These are phyloP conservation scores for Cercospora sesami DNA, from an alignment of 2,329 filamentous ascomycete genomes.

Conservation along the genomic window DNA sequence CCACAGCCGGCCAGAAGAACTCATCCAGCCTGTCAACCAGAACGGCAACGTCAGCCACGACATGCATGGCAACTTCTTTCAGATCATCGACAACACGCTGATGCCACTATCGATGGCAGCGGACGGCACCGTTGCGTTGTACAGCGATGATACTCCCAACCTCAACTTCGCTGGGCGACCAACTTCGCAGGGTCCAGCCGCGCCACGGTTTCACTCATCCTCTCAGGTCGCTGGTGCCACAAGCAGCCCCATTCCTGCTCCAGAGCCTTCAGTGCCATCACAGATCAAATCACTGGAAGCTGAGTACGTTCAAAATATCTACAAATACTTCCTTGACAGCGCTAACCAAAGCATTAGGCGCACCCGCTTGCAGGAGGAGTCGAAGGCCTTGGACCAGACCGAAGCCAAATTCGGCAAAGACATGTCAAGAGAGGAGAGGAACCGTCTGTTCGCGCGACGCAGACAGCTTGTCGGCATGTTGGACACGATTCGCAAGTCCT, in stretches of 20 bases:
- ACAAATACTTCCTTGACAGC: neutral
- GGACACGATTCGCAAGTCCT: constrained; percentile 40
- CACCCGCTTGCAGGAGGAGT: constrained; percentile 39
- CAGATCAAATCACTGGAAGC: constrained; percentile 41
- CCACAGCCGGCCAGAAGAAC: constrained; percentile 30
- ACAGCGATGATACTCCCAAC: constrained; percentile 41
- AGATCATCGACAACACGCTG: constrained; percentile 42
- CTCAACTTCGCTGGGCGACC: constrained; percentile 31
- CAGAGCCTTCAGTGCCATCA: constrained; percentile 31
- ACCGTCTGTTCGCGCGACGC: constrained; percentile 37
- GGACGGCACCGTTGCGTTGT: constrained; percentile 39
- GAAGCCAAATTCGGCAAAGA: constrained; percentile 40
- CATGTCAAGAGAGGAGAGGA: constrained; percentile 36
- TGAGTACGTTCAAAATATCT: constrained; percentile 31
- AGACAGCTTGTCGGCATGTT: constrained; percentile 37
- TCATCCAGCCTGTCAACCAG: constrained; percentile 32
- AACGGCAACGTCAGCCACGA: constrained; percentile 43
- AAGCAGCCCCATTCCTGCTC: constrained; percentile 5
- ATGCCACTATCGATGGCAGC: constrained; percentile 36
- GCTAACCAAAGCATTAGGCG: constrained; percentile 3
- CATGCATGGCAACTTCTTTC: constrained; percentile 39
- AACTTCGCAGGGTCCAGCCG: neutral
- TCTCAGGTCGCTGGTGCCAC: neutral
- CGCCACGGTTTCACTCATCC: neutral
- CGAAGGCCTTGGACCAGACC: constrained; percentile 41